Percentiles rank a stretch among this genome's conserved stretches.
Evolutionary conservation across 148 eudicot species (phyloP).

Genomic region (Nepenthes gracilis): DNA sequence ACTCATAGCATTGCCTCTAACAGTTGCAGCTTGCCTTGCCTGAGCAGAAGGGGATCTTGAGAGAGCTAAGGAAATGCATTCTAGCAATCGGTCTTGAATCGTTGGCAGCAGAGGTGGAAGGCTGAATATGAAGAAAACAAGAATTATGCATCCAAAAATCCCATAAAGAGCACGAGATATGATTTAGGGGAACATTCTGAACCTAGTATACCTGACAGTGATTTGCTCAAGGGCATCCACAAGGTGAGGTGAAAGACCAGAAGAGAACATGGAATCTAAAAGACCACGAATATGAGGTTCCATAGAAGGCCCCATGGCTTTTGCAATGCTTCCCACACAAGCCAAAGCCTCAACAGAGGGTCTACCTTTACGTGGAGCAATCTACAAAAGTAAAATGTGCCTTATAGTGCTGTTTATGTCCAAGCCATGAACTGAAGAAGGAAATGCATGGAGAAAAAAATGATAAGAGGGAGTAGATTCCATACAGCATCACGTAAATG

Average conservation of each 20-base stretch:
- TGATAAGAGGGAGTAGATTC: constrained; percentile 1
- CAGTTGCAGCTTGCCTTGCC: constrained; percentile 40
- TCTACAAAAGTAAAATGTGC: constrained; percentile 28
- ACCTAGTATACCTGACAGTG: constrained; percentile 42
- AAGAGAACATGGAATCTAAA: constrained; percentile 86
- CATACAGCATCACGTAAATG: constrained; percentile 94
- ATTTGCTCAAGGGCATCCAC: constrained; percentile 80
- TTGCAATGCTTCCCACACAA: constrained; percentile 90
- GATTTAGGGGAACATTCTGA: background rate
- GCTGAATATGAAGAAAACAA: constrained; percentile 27
- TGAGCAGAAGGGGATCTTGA: constrained; percentile 51
- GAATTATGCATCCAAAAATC: background rate
- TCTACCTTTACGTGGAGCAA: constrained; percentile 96
- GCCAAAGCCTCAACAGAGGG: constrained; percentile 94
- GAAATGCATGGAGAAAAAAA: background rate
- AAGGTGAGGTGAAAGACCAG: constrained; percentile 74
- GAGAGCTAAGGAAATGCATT: constrained; percentile 68
- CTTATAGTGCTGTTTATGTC: constrained; percentile 1
- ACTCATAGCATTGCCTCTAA: constrained; percentile 32
- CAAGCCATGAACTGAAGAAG: background rate
- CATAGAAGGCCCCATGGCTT: constrained; percentile 86
- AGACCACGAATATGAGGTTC: constrained; percentile 80
- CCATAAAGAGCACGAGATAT: background rate
- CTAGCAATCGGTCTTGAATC: constrained; percentile 76
- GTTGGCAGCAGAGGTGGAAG: constrained; percentile 85